Evolutionary conservation across 345 rosid species (phyloP).

Genomic region (Laguncularia racemosa): DNA sequence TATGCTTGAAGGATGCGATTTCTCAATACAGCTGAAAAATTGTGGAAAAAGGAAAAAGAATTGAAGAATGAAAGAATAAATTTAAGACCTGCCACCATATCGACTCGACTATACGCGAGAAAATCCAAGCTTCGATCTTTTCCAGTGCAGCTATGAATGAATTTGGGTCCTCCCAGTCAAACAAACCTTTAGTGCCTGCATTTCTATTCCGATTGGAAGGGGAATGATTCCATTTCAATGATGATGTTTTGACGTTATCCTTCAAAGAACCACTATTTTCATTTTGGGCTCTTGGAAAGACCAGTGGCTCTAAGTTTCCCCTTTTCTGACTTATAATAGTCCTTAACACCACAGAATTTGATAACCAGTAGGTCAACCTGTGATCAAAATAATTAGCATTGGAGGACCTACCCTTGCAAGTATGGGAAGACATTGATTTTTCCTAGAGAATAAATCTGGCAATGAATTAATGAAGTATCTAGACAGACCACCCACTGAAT

Average conservation of each 20-base stretch:
- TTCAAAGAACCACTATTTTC: constrained; percentile 28
- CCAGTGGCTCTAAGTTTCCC: constrained; percentile 24
- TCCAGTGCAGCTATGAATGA: constrained; percentile 57
- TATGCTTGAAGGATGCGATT: background rate
- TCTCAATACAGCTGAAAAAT: background rate
- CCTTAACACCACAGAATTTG: constrained; percentile 73
- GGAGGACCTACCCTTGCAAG: too few species aligned
- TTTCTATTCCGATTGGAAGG: constrained; percentile 31
- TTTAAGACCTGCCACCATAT: constrained; percentile 93
- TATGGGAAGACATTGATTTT: too few species aligned
- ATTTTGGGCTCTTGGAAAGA: constrained; percentile 23
- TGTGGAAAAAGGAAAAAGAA: background rate
- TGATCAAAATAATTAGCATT: background rate
- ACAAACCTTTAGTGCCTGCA: constrained; percentile 13
- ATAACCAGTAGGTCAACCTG: constrained; percentile 93
- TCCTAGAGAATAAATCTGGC: too few species aligned
- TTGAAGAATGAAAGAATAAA: constrained; percentile 1
- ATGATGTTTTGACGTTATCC: constrained; percentile 31
- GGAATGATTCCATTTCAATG: constrained; percentile 56
- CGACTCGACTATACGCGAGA: constrained; percentile 75
- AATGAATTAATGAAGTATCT: too few species aligned
- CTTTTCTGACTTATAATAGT: constrained; percentile 48
- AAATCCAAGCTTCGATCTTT: constrained; percentile 92
- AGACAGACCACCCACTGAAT: too few species aligned
- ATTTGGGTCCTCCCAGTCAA: constrained; percentile 58